Base-by-base conservation (phyloP, 164 flowering plant genomes). In the Aristolochia californica region DNA sequence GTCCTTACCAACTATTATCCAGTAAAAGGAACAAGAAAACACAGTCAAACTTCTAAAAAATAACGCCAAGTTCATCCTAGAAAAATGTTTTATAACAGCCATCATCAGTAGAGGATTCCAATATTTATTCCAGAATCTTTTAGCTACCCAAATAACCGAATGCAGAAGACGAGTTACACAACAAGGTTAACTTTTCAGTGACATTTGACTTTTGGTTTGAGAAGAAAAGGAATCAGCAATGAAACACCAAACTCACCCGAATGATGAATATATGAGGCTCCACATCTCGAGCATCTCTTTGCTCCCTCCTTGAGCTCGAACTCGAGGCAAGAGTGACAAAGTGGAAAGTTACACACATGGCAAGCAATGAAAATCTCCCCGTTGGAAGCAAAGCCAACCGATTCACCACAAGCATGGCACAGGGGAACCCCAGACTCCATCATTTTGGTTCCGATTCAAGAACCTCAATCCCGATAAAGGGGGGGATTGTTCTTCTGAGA, bases 351-450 rank as follows among this genome's bases (percentile, higher is more conserved):
- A 48, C 99, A 94, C 62, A 83, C 90, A 70, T 75, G 85, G 61
- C 99, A 94, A 49, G 84, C 97, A 58, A 83, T 78, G 62, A 94
- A 89, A 28, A 75, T 68, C 70, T 81, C 85, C 2, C 93, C 96
- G 40, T 84, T 77, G 2, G 79, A 54, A 61, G 62, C 68, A 7
- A 75, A 27, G 30, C 88, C 90, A 1, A 87, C 70, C 0, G 75
- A 67, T 54, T 87, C 96, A 43, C 97, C 95, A 55, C 99, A 94
- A 47, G 81, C 70, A 62, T 71, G 68, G 74, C 99, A 94, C 4
- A 66, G 45, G 16, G 96, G 95, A 70, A 66, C 74, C 48, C 77
- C 84, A 38, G 95, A 79, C 21, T 77, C 75, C 96, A 88, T 86
- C 95, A 91, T 91, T 62, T 68, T 66, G 38, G 13, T 13, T 20